Evolutionary conservation across 1,284 basidiomycete genomes (phyloP).

Genomic region (Malassezia obtusa): DNA sequence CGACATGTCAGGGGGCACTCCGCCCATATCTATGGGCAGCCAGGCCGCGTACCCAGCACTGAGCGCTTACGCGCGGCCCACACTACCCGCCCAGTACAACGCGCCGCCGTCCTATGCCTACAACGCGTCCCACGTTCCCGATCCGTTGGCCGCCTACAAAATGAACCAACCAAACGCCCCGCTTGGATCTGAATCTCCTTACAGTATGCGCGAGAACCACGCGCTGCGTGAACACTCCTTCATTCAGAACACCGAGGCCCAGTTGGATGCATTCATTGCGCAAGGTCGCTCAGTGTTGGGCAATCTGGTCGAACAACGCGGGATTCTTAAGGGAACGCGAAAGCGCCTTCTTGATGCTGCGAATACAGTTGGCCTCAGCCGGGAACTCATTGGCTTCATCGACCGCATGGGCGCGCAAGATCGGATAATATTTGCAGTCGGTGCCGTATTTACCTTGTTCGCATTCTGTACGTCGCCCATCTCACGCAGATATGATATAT

Average conservation of each 20-base stretch:
- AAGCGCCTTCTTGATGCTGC: conserved; percentile 37
- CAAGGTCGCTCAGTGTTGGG: conserved; percentile 43
- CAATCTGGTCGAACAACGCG: conserved; percentile 45
- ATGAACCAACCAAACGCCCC: conserved; percentile 23
- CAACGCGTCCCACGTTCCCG: background rate
- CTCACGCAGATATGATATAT: conserved; percentile 13
- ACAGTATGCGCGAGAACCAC: conserved; percentile 32
- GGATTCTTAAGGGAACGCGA: conserved; percentile 43
- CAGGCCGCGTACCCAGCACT: background rate
- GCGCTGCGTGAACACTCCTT: conserved; percentile 45
- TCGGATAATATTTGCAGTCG: conserved; percentile 41
- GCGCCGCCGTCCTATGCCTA: background rate
- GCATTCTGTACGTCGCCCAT: conserved; percentile 29
- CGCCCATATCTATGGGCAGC: background rate
- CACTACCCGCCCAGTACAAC: background rate
- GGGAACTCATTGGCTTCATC: conserved; percentile 45
- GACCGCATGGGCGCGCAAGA: conserved; percentile 45
- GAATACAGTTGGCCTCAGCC: conserved; percentile 41
- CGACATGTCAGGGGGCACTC: background rate
- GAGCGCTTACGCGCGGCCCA: background rate
- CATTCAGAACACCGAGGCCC: conserved; percentile 41
- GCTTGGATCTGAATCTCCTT: conserved; percentile 2
- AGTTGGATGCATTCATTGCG: conserved; percentile 44
- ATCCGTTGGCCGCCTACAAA: conserved; percentile 40
- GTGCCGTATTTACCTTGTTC: conserved; percentile 40